Evolutionary conservation across 2,329 filamentous ascomycete species (phyloP), one percentile per base, ranked within the genome.

Genomic region (Aspergillus awamori): DNA sequence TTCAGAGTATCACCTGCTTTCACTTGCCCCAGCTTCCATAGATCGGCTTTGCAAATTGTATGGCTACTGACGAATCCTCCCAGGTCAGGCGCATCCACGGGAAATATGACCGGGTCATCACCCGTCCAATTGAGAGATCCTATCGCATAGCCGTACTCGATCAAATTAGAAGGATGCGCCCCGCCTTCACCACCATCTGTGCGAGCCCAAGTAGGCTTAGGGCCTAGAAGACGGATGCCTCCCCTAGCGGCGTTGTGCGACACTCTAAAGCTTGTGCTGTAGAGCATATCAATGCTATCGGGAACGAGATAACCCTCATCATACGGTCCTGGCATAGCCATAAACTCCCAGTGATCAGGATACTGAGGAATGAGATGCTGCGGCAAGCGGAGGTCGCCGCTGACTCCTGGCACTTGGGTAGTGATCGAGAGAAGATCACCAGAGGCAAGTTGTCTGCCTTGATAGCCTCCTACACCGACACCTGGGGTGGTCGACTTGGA

Each of bases 11-110:
- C 83, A 4, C 86, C 86, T 2, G 86, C 81, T 63, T 84, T 85
- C 28, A 88, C 73, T 68, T 89, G 86, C 0, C 86, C 86, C 10
- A 89, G 67, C 66, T 87, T 86, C 85, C 85, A 88, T 67, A 83
- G 80, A 54, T 87, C 85, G 1, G 81, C 85, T 60, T 81, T 82
- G 30, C 86, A 79, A 11, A 87, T 78, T 0, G 85, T 88, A 2
- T 82, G 81, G 11, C 79, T 82, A 33, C 81, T 84, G 0, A 86
- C 78, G 61, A 88, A 87, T 0, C 86, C 86, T 6, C 86, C 86
- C 60, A 88, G 82, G 64, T 87, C 85, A 0, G 86, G 86, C 54
- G 81, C 81, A 67, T 88, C 86, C 5, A 83, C 77, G 0, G 84
- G 81, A 53, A 88, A 86, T 17, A 88, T 82, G n/a, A 83, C 84